Base-by-base conservation (phyloP, 148 eudicot genomes). In the Fagopyrum esculentum region DNA sequence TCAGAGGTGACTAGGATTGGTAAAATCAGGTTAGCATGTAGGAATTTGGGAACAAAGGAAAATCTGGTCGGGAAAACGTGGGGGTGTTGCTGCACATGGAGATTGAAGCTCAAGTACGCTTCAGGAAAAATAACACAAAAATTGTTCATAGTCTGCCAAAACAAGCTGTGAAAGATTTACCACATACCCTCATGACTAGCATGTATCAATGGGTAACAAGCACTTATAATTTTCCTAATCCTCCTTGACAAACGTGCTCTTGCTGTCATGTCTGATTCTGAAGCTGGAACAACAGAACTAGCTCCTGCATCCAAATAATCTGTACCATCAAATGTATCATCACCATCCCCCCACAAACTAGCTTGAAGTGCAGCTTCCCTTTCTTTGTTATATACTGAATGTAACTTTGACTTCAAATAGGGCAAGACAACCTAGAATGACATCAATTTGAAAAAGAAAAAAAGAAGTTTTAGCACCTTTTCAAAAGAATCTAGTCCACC, bases 341-440 rank as follows among this genome's bases (percentile, higher is more conserved):
- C 93, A 77, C 82, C 80, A 71, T 85, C 74, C 78, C 97, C 99
- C 99, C 99, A 95, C 71, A 95, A 84, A 85, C 90, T 92, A 72
- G 97, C 97, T 74, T 86, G 96, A 83, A 95, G 91, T 35, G 91
- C 84, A 73, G 93, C 89, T 85, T 95, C 99, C 84, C 99, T 90
- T 80, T 92, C 97, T 85, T 80, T 89, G 79, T 85, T 88, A 85
- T 92, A 95, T 45, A 90, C 77, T 47, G 99, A 83, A 73, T 90
- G 93, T 84, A 95, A 82, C 79, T 90, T 95, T 81, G 97, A 95
- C 91, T 88, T 92, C 29, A 95, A 83, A 84, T 95, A 95, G 3
- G 99, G 99, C 45, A 95, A 82, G 63, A 92, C 94, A 77, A 90
- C 99, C 97, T 92, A 82, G 74, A 84, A 77, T 76, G 45, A 82